Base-by-base conservation (phyloP, 2,329 filamentous ascomycete species). In the Monosporascus sp. region DNA sequence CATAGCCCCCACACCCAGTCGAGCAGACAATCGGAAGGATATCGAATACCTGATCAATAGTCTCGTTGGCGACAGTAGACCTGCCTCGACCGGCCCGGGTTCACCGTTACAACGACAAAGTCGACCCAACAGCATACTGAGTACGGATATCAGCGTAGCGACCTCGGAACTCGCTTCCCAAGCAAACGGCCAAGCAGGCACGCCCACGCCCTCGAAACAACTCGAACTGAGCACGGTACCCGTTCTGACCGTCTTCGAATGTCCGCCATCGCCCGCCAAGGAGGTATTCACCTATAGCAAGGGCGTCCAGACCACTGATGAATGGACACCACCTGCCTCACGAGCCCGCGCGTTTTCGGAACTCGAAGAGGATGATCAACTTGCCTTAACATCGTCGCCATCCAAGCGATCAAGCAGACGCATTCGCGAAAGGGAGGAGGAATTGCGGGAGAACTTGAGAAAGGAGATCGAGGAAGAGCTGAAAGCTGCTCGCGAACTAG, bases 201-300 rank as follows among this genome's bases (percentile, higher is more conserved):
- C 66, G 37, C 64, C 65, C 8, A 61, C 68, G 22, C 69, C 73
- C 28, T 63, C 70, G 4, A 75, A 76, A 26, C 76, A 79, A 17
- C 90, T 93, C 65, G 87, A 84, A 3, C 81, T 96, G 20, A 87
- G 85, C 7, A 87, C 91, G 1, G 84, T 84, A 11, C 80, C 88
- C 7, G 78, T 91, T 51, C 84, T 86, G 18, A 91, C 89, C 37
- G 82, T 94, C 55, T 91, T 88, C 72, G 92, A 96, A 70, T 88
- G 85, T 59, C 84, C 88, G 2, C 87, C 89, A 1, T 87, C 85
- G 20, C 85, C 87, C 37, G 82, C 87, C 52, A 84, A 87, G 59
- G 94, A 99, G 71, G 79, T 96, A 55, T 91, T 96, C 66, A 96
- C 91, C 51, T 99, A 99, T 78, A 97, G 89, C 78, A 97, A 97